These are phyloP conservation scores for Meira miltonrushii DNA, from an alignment of 1,284 basidiomycete species.

Conservation along the genomic window DNA sequence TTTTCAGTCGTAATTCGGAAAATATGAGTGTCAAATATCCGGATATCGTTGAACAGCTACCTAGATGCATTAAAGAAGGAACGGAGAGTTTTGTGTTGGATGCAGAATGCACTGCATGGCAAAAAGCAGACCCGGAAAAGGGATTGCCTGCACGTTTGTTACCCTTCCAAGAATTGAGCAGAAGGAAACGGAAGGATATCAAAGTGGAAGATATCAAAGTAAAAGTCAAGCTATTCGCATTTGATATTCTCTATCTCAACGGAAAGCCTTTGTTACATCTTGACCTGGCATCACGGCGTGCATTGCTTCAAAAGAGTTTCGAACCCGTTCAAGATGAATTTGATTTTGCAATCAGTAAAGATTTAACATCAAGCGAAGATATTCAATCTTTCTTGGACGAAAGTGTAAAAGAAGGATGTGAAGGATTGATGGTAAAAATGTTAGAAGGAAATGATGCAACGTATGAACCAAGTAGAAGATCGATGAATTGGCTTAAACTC, in stretches of 20 bases:
- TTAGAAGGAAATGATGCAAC: constrained; percentile 80
- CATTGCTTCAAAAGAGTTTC: constrained; percentile 74
- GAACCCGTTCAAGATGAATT: constrained; percentile 80
- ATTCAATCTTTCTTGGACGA: constrained; percentile 92
- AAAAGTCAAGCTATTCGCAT: constrained; percentile 87
- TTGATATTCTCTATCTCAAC: constrained; percentile 90
- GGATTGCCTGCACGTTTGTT: constrained; percentile 58
- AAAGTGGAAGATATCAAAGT: constrained; percentile 93
- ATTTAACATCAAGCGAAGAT: constrained; percentile 83
- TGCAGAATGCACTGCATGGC: constrained; percentile 92
- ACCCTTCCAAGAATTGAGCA: constrained; percentile 95
- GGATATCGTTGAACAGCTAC: constrained; percentile 87
- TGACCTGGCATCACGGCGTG: constrained; percentile 59
- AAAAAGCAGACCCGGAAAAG: constrained; percentile 58
- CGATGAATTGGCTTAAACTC: constrained; percentile 93
- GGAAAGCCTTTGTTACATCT: constrained; percentile 59
- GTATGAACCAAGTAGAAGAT: constrained; percentile 89
- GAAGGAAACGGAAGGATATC: constrained; percentile 94
- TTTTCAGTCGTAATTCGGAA: constrained; percentile 96
- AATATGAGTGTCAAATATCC: constrained; percentile 99
- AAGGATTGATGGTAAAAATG: constrained; percentile 98
- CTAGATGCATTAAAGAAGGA: constrained; percentile 61
- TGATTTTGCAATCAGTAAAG: constrained; percentile 82
- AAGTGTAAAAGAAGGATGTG: constrained; percentile 94
- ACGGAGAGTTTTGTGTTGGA: constrained; percentile 89